Base-by-base conservation (phyloP, 2,329 filamentous ascomycete genomes). In the Dactylellina leptospora region DNA sequence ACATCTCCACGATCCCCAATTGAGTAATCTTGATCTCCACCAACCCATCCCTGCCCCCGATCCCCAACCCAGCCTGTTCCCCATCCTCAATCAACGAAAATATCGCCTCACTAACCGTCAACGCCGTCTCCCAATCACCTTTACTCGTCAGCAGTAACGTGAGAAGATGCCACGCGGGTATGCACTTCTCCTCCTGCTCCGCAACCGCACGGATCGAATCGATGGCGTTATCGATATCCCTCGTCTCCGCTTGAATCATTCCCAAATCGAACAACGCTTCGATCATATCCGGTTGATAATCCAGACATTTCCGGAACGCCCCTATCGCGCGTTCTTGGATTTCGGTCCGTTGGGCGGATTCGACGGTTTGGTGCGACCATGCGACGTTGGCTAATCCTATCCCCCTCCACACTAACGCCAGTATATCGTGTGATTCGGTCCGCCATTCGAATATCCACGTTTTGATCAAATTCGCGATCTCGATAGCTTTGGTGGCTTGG, bases 11-110 rank as follows among this genome's bases (percentile, higher is more conserved):
- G 18, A 99, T 84, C 2, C 90, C 85, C 70, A 99, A 83, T 77
- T 97, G 93, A 9, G 93, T 97, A 86, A 97, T 96, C 79, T 96
- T 96, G 73, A 97, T 88, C 79, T 97, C 91, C n/a, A 99, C 81
- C 42, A 99, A 88, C 51, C 87, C 86, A 79, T 93, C 91, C 78
- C 92, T 96, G 78, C 97, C 93, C 23, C 55, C 50, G 27, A 76
- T 60, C 2, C 76, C 75, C 1, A 73, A 18, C 1, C 16, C 22
- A 4, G 40, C 22, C 40, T 73, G 69, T 18, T 66, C 74, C 69
- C 70, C 10, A 25, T 73, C 69, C 13, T 74, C 76, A 11, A 77
- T 64, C 9, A 77, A 91, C 75, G 96, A 92, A 78, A 97, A 90
- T 2, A 92, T 93, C 23, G 91, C 92, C 78, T 96, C 92, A 76